Evolutionary conservation across 768 basidiomycete species (phyloP), one percentile per base, ranked within the genome.

Genomic region (Tricholoma flavovirens): DNA sequence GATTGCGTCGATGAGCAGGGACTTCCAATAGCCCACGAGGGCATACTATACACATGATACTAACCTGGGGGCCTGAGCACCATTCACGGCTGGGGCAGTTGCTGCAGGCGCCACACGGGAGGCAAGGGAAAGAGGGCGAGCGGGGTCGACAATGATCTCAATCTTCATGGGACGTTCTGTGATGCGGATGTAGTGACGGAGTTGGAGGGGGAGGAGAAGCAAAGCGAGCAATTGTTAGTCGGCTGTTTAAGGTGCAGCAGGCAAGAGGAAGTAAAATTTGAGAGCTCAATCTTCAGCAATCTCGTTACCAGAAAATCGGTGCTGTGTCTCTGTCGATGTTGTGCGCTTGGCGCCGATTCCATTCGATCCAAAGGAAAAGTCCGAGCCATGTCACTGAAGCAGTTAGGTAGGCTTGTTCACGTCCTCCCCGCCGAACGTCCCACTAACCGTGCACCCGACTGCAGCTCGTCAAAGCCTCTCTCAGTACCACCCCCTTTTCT

Each of bases 121-220:
- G 15, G 83, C 84, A 60, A 99, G 79, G 4, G 90, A 80, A 17
- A 77, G 76, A n/a, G 86, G 70, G 42, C 82, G 80, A 45, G 86
- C 80, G 11, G 92, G 92, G 75, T 96, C 92, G 69, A 96, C 81
- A 45, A 98, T 84, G 62, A 98, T 92, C 80, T 99, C 96, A 60
- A 98, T 94, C 80, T 94, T 96, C 94, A 98, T 97, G 21, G 93
- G 90, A 62, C 91, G 90, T 81, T 91, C 96, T 98, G 67, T 72
- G 64, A 69, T 65, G 61, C 66, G 75, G 57, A 38, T 64, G 73
- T 61, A 73, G 68, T 69, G 56, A 66, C 21, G 64, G 56, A 53
- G 62, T 59, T 58, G 58, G 54, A 71, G 69, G 66, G 54, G 69
- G 69, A 66, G 56, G 68, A 70, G 67, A 68, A 64, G 62, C 66